These are phyloP conservation scores for Mollisia scopiformis DNA, from an alignment of 2,329 filamentous ascomycete species.

Conservation along the genomic window DNA sequence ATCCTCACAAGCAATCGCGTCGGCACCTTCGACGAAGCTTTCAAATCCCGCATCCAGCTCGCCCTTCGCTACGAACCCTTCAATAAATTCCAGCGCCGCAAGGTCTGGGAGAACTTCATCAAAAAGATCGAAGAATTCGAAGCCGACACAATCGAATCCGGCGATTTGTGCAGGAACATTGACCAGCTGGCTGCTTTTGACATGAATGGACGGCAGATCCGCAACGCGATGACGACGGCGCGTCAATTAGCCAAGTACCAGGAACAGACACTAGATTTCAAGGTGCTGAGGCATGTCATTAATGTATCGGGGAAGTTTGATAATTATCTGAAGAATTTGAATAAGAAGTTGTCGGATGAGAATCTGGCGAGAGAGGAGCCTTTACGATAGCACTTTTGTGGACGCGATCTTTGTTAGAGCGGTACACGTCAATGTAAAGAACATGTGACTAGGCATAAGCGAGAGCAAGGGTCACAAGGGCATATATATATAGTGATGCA, in stretches of 20 bases:
- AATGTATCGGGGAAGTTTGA: too few relatives aligned
- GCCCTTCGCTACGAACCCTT: constrained; percentile 32
- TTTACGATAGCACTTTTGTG: too few relatives aligned
- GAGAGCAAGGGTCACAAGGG: too few relatives aligned
- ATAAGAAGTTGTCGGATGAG: too few relatives aligned
- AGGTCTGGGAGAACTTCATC: constrained; percentile 21
- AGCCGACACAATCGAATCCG: constrained; percentile 3
- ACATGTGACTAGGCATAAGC: too few relatives aligned
- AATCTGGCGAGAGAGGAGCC: too few relatives aligned
- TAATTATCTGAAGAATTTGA: too few relatives aligned
- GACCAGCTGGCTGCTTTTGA: constrained; percentile 2
- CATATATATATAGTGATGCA: too few relatives aligned
- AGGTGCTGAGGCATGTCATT: too few relatives aligned
- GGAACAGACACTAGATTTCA: neutral
- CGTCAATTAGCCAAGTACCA: constrained; percentile 12
- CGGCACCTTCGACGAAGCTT: constrained; percentile 40
- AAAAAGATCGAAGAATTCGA: neutral
- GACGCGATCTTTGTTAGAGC: too few relatives aligned
- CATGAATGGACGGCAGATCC: constrained; percentile 37
- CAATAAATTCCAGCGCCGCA: neutral
- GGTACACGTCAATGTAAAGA: too few relatives aligned
- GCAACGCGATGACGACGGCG: constrained; percentile 36
- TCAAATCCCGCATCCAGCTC: constrained; percentile 41
- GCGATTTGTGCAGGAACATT: constrained; percentile 5
- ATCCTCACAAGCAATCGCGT: constrained; percentile 46